Base-by-base conservation (phyloP, 352 stramenopile species). In the Pythium aquatile region DNA sequence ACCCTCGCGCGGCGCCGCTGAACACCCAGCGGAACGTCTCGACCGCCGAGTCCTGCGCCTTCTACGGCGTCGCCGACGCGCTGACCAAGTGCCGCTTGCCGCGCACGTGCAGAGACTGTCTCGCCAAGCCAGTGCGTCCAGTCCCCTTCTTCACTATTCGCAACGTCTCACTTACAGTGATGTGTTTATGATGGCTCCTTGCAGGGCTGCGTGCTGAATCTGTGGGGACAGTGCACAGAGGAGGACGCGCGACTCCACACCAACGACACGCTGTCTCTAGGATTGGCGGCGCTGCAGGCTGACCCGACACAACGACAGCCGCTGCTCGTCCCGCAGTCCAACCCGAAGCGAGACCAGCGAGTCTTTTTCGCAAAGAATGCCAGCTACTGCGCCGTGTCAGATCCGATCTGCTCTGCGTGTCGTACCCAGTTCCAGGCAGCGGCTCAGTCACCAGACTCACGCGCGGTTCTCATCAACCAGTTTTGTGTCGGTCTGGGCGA, bases 81-180 rank as follows among this genome's bases (percentile, higher is more conserved):
- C 16, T 58, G 14, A 32, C 53, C 32, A 54, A 54, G 28, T 54
- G 47, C 47, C 47, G 47, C 47, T 0, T 54, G 5, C 56, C 56
- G 42, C 56, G 56, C 28, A 55, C 56, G 17, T 62, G 56, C 42
- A 11, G 7, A 14, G 56, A 62, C 44, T 62, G 56, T 26, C 56
- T 62, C 29, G 42, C 42, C 29, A 62, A 62, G 20, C 56, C 40
- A 4, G 56, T 62, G n/a, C 1, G 56, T 54, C 24, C 17, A 5
- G 13, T 24, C 30, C 3, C 13, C 7, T 5, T 46, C 20, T 29
- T 10, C 26, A 46, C 33, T 3, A 10, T 11, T n/a, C 9, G n/a
- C n/a, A n/a, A n/a, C n/a, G n/a, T 52, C 24, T 30, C 40, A 52
- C 28, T 40, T 7, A 20, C 28, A n/a, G 17, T 26, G 4, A 2